Evolutionary conservation across 1,284 basidiomycete species (phyloP).

Genomic region (Marasmius sp.): DNA sequence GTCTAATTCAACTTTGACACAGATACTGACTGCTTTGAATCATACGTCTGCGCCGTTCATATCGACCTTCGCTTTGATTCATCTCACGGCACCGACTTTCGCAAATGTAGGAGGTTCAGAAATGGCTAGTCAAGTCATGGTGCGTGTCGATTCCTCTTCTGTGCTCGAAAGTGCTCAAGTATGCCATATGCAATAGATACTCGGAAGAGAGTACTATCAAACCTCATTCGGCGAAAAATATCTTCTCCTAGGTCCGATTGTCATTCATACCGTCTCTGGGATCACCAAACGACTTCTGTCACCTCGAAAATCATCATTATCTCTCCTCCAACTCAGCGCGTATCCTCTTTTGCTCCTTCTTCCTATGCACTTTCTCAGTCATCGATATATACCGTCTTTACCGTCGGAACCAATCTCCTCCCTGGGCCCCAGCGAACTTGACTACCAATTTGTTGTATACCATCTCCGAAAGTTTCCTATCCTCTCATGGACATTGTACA

Average conservation of each 20-base stretch:
- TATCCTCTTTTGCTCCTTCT: constrained; percentile 55
- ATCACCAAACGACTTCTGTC: constrained; percentile 47
- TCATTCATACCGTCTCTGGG: constrained; percentile 55
- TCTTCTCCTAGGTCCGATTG: constrained; percentile 60
- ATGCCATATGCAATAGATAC: constrained; percentile 41
- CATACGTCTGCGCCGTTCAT: constrained; percentile 65
- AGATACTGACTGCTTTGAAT: constrained; percentile 41
- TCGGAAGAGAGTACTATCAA: constrained; percentile 80
- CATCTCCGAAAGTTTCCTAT: constrained; percentile 60
- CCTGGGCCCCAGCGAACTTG: constrained; percentile 70
- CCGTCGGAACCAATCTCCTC: constrained; percentile 46
- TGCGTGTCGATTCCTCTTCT: constrained; percentile 22
- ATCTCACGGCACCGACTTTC: constrained; percentile 66
- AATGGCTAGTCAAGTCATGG: constrained; percentile 70
- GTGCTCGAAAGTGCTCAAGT: not conserved
- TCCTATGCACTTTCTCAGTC: constrained; percentile 62
- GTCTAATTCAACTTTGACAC: too few relatives aligned
- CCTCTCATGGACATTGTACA: constrained; percentile 60
- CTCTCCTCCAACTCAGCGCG: constrained; percentile 53
- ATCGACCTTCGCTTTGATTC: constrained; percentile 60
- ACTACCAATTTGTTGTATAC: constrained; percentile 74
- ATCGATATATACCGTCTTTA: constrained; percentile 53
- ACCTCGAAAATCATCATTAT: constrained; percentile 26
- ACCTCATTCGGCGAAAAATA: constrained; percentile 61
- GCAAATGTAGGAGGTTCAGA: constrained; percentile 68